Percentiles rank a stretch among this genome's conserved stretches.
These are phyloP conservation scores for Blastobotrys aristatus DNA, from an alignment of 1,139 yeast species.

Conservation along the genomic window DNA sequence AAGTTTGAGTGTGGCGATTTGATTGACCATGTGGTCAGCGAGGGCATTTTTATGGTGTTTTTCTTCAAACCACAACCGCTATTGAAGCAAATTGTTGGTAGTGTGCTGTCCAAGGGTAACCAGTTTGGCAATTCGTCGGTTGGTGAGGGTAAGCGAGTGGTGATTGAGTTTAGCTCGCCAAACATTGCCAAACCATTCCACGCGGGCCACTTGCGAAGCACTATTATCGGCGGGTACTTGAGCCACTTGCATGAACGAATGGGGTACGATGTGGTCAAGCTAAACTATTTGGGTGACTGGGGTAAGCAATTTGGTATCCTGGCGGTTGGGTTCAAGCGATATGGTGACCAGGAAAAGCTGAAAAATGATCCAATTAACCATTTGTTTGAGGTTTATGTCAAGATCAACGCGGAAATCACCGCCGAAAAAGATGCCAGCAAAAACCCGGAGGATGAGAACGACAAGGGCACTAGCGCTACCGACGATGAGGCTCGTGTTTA, in stretches of 20 bases:
- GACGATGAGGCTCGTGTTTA: slow-evolving; percentile 84
- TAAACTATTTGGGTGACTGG: slow-evolving; percentile 98
- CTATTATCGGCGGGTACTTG: slow-evolving; percentile 97
- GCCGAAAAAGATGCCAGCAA: slow-evolving; percentile 60
- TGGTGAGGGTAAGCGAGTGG: slow-evolving; percentile 66
- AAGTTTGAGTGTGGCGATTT: slow-evolving; percentile 49
- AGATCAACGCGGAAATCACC: slow-evolving; percentile 72
- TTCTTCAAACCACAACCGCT: slow-evolving; percentile 66
- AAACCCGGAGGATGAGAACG: slow-evolving; percentile 27
- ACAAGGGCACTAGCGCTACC: slow-evolving; percentile 41
- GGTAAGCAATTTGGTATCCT: slow-evolving; percentile 97
- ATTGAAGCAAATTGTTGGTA: slow-evolving; percentile 65
- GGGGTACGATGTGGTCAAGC: slow-evolving; percentile 86
- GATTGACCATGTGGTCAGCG: slow-evolving; percentile 66
- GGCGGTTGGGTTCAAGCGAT: slow-evolving; percentile 85
- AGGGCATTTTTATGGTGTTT: slow-evolving; percentile 91
- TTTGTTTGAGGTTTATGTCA: slow-evolving; percentile 89
- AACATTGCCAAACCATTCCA: slow-evolving; percentile 99
- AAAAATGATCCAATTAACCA: slow-evolving; percentile 85
- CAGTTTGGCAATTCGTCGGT: slow-evolving; percentile 72
- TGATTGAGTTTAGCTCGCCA: slow-evolving; percentile 94
- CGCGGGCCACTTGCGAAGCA: slow-evolving; percentile 97
- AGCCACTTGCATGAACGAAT: slow-evolving; percentile 82
- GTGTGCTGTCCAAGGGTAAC: slow-evolving; percentile 54
- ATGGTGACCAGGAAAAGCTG: slow-evolving; percentile 74